Evolutionary conservation across 1,139 yeast species (phyloP), one percentile per base, ranked within the genome.

Genomic region (Geotrichum carabidarum): DNA sequence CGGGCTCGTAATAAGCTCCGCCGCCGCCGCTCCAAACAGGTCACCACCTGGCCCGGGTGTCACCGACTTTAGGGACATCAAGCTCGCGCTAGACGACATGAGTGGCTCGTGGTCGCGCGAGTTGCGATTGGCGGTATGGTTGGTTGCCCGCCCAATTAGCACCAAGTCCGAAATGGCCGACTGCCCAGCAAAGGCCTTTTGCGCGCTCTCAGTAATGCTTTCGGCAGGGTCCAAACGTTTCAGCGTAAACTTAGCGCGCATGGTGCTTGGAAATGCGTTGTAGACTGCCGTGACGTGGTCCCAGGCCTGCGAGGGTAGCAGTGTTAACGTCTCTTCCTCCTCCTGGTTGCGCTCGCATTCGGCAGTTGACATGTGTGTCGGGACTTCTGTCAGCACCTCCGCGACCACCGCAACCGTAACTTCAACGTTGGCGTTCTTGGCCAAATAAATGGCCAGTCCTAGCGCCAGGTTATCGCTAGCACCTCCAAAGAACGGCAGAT

Each of bases 401-500:
- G 52, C 41, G 5, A 45, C 38, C 6, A 49, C 53, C 1, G 47
- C 42, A 4, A 56, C 53, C n/a, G 46, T 50, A n/a, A 56, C 52
- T n/a, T 34, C 18, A 36, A 56, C 36, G 22, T 50, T 40, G 7
- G 51, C 55, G 27, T 56, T 53, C 15, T 51, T 51, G 30, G 56
- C 58, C 15, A 56, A 18, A 37, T 53, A 56, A 6, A 47, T 15
- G n/a, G 55, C 53, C 4, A 56, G 31, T 2, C 56, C 56, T 22
- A 56, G 38, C 2, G 58, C 58, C 9, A 56, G 40, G 35, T 44
- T 47, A 38, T 56, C 58, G 37, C 43, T 50, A 6, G 22, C 7
- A 8, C 55, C 56, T 9, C 58, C 58, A 48, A 34, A 56, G 14
- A 50, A 53, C 7, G 58, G 58, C 8, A 56, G 34, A 15, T 50